Evolutionary conservation across 2,329 filamentous ascomycete species (phyloP).

Genomic region (Paecilomyces dactylethromorphus): DNA sequence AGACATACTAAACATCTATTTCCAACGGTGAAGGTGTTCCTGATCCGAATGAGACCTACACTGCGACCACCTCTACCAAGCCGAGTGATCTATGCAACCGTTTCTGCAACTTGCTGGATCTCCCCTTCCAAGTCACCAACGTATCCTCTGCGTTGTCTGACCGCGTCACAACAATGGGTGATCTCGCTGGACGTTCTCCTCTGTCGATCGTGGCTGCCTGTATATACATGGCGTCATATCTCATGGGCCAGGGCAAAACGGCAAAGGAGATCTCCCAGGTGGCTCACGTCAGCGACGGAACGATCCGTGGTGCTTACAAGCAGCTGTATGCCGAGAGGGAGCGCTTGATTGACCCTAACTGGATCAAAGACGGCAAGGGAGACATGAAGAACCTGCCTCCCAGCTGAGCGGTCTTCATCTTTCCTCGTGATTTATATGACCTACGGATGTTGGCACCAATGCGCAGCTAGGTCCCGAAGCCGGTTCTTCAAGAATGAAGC

Average conservation of each 20-base stretch:
- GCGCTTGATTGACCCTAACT: constrained; percentile 66
- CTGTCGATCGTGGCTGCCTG: constrained; percentile 90
- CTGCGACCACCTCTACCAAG: constrained; percentile 68
- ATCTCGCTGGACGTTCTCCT: constrained; percentile 85
- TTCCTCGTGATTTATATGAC: background rate
- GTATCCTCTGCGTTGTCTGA: constrained; percentile 73
- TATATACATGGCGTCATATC: constrained; percentile 90
- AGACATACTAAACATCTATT: constrained; percentile 5
- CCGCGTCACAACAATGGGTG: constrained; percentile 68
- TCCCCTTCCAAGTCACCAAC: constrained; percentile 69
- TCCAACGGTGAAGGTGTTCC: constrained; percentile 22
- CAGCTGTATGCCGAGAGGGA: constrained; percentile 71
- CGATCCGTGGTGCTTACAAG: constrained; percentile 93
- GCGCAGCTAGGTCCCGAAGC: background rate
- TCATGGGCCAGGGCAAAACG: constrained; percentile 70
- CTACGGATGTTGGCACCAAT: background rate
- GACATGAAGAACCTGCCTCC: constrained; percentile 64
- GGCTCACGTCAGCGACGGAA: constrained; percentile 90
- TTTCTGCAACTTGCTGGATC: constrained; percentile 77
- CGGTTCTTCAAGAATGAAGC: background rate
- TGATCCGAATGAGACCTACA: constrained; percentile 54
- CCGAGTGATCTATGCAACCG: constrained; percentile 80
- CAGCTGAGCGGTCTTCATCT: constrained; percentile 20
- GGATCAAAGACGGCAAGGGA: constrained; percentile 65
- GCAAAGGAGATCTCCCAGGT: constrained; percentile 83